A percentile compares a stretch with the other conserved stretches of the same genome.
phyloP scores from a whole-genome alignment of 169 alveolate species.

The Cryptosporidium bovis region DNA sequence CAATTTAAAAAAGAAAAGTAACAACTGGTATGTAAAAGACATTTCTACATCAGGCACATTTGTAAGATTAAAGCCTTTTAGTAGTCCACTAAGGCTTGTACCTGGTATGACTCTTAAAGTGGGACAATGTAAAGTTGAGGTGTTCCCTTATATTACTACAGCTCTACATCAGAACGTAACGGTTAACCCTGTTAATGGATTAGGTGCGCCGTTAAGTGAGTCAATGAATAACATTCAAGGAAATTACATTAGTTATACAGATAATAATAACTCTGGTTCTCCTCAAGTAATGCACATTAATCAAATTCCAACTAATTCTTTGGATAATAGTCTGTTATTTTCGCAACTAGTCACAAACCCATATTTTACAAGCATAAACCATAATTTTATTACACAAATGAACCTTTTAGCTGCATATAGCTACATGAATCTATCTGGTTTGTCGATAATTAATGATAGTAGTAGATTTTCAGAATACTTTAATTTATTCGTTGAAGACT shows the following conservation, averaged over 20 bases:
- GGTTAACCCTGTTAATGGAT: neutral
- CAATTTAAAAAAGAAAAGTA: neutral
- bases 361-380: slow-evolving; percentile 32
- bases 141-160: slow-evolving; percentile 53
- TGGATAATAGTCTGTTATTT: neutral
- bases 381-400: slow-evolving; percentile 51
- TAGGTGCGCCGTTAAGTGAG: neutral
- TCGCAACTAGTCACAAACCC: slow-evolving; percentile 9
- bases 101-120: slow-evolving; percentile 87
- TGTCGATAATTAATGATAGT: neutral
- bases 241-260: neutral
- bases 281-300: neutral
- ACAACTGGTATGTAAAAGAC: slow-evolving; percentile 87
- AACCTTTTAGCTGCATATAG: slow-evolving; percentile 44
- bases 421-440: slow-evolving; percentile 20
- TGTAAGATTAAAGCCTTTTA: slow-evolving; percentile 86
- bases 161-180: neutral
- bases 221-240: neutral
- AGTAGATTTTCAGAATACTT: neutral
- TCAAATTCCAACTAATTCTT: slow-evolving; percentile 5
- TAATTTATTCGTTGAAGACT: neutral
- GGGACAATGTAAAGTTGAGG: slow-evolving; percentile 90
- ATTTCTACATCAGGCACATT: slow-evolving; percentile 90
- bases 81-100: slow-evolving; percentile 83
- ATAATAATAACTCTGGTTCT: slow-evolving; percentile 8